phyloP scores from a whole-genome alignment of 75 land plant genomes.

The Ceratopteris richardii region DNA sequence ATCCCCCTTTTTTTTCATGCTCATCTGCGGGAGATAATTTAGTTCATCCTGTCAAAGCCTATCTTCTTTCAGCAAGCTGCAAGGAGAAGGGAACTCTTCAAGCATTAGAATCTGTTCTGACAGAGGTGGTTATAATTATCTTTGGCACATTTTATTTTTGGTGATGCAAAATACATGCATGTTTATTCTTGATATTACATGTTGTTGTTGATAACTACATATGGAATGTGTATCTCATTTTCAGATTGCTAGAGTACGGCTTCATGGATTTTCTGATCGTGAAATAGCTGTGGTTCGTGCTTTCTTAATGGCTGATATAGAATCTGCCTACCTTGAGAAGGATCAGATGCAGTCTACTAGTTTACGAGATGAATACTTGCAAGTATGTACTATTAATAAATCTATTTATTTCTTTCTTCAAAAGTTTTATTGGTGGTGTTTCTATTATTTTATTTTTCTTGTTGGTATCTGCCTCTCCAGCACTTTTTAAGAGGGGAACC shows the following conservation, averaged over 20 bases:
- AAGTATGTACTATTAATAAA: slow-evolving; percentile 23
- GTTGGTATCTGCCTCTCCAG: slow-evolving; percentile 23
- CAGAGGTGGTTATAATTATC: slow-evolving; percentile 45
- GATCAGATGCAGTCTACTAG: slow-evolving; percentile 90
- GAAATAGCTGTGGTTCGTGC: slow-evolving; percentile 85
- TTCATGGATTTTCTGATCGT: slow-evolving; percentile 93
- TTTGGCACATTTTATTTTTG: background rate
- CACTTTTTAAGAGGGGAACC: slow-evolving; percentile 86
- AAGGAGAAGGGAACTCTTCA: slow-evolving; percentile 74
- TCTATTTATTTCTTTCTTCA: too few relatives aligned
- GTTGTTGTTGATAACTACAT: too few relatives aligned
- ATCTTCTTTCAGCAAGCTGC: slow-evolving; percentile 72
- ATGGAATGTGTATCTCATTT: background rate
- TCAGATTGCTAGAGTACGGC: slow-evolving; percentile 79
- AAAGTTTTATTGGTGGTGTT: background rate
- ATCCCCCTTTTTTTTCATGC: slow-evolving; percentile 95
- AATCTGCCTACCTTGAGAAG: slow-evolving; percentile 89
- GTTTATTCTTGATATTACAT: too few relatives aligned
- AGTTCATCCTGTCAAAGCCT: slow-evolving; percentile 82
- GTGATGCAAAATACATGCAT: background rate
- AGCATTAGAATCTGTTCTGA: slow-evolving; percentile 77
- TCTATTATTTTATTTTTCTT: too few relatives aligned
- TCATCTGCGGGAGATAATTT: slow-evolving; percentile 60
- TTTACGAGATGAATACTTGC: slow-evolving; percentile 83
- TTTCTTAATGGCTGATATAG: slow-evolving; percentile 84